Evolutionary conservation across 1,139 yeast species (phyloP).

Genomic region (Sugiyamaella grinbergsii): DNA sequence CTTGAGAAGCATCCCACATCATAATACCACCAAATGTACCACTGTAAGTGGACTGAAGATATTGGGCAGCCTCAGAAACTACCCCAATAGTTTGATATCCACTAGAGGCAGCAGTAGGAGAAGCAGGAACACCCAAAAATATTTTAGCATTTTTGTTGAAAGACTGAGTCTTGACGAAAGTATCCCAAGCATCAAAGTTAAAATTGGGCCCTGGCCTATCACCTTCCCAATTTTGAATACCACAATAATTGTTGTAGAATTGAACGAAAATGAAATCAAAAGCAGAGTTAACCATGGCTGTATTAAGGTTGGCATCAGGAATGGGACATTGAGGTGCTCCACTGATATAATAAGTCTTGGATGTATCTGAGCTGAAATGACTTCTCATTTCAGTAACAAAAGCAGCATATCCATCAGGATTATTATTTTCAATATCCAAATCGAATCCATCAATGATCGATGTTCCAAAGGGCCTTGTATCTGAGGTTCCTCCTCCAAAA

Average conservation of each 20-base stretch:
- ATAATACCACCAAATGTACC: slow-evolving; percentile 84
- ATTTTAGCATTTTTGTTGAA: slow-evolving; percentile 58
- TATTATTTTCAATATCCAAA: slow-evolving; percentile 64
- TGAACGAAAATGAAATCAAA: slow-evolving; percentile 88
- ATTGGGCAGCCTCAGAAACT: slow-evolving; percentile 28
- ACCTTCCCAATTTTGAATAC: slow-evolving; percentile 33
- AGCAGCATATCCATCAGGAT: slow-evolving; percentile 55
- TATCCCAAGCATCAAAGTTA: slow-evolving; percentile 83
- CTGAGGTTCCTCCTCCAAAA: slow-evolving; percentile 71
- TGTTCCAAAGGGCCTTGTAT: slow-evolving; percentile 70
- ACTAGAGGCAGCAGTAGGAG: slow-evolving; percentile 63
- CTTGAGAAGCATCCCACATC: slow-evolving; percentile 92
- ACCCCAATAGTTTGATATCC: slow-evolving; percentile 52
- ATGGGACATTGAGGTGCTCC: slow-evolving; percentile 96
- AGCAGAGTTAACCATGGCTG: slow-evolving; percentile 58
- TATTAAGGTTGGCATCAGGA: slow-evolving; percentile 83
- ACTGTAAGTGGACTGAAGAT: slow-evolving; percentile 39
- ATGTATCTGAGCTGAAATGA: slow-evolving; percentile 50
- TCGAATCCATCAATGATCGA: slow-evolving; percentile 70
- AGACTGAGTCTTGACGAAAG: slow-evolving; percentile 66
- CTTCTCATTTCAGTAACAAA: slow-evolving; percentile 55
- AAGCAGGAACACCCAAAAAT: slow-evolving; percentile 73
- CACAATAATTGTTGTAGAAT: slow-evolving; percentile 88
- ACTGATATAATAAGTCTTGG: slow-evolving; percentile 63
- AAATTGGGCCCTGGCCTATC: slow-evolving; percentile 44